Evolutionary conservation across 2,329 filamentous ascomycete species (phyloP).

Genomic region (Colletotrichum tamarilloi): DNA sequence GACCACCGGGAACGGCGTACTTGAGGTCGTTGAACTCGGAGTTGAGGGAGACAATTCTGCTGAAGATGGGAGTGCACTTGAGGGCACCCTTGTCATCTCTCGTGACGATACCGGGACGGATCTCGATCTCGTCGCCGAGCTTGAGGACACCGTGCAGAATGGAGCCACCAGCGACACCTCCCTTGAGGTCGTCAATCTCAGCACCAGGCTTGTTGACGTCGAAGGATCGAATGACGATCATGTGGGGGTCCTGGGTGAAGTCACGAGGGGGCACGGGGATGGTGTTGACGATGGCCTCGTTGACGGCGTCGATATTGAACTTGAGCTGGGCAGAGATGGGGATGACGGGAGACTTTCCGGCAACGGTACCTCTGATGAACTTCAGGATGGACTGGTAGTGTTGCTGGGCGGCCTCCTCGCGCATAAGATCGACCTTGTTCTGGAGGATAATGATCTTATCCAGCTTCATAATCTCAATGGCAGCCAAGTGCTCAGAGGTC

Average conservation of each 20-base stretch:
- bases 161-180: slow-evolving; percentile 96
- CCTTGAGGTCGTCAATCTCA: slow-evolving; percentile 98
- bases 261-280: slow-evolving; percentile 93
- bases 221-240: slow-evolving; percentile 99
- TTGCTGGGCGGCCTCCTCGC: slow-evolving; percentile 90
- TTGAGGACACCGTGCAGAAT: slow-evolving; percentile 98
- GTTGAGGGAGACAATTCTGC: slow-evolving; percentile 92
- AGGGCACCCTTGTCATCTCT: slow-evolving; percentile 94
- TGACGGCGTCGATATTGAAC: slow-evolving; percentile 99
- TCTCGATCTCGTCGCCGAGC: slow-evolving; percentile 97
- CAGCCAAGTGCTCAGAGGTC: slow-evolving; percentile 97
- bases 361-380: slow-evolving; percentile 97
- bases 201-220: slow-evolving; percentile 99
- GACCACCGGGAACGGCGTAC: slow-evolving; percentile 95
- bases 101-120: slow-evolving; percentile 97
- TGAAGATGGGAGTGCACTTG: slow-evolving; percentile 97
- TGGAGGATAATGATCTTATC: slow-evolving; percentile 99
- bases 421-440: slow-evolving; percentile 99
- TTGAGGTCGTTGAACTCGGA: slow-evolving; percentile 97
- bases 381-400: slow-evolving; percentile 98
- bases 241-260: slow-evolving; percentile 92
- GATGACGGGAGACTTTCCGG: slow-evolving; percentile 93
- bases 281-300: slow-evolving; percentile 94
- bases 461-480: slow-evolving; percentile 99
- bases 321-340: slow-evolving; percentile 98